phyloP scores from a whole-genome alignment of 2,329 filamentous ascomycete species.

The Arthrobotrys sphaeroides region DNA sequence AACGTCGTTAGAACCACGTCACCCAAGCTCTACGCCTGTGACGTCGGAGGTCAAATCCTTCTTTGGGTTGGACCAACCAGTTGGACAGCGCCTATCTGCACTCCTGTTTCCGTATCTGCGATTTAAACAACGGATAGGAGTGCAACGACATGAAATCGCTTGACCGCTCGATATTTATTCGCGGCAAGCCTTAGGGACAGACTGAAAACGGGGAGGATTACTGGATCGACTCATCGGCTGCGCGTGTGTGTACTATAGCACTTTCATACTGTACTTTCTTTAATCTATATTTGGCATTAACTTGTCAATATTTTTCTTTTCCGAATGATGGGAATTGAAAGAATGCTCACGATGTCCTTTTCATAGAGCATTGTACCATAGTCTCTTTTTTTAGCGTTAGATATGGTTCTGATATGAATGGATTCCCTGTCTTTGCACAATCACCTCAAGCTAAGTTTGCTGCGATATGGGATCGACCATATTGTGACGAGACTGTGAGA shows the following conservation, averaged over 20 bases:
- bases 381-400: conserved; percentile 8
- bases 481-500: too few relatives aligned
- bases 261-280: conserved; percentile 33
- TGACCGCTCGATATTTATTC: not conserved
- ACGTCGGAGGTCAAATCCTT: not conserved
- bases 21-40: conserved; percentile 25
- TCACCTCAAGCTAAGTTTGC: too few relatives aligned
- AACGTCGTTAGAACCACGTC: conserved; percentile 6
- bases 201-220: conserved; percentile 11
- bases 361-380: conserved; percentile 12
- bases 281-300: conserved; percentile 17
- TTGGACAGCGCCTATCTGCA: not conserved
- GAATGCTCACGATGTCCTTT: conserved; percentile 12
- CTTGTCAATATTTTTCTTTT: conserved; percentile 6
- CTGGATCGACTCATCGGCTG: conserved; percentile 10
- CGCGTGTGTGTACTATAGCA: conserved; percentile 23
- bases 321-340: conserved; percentile 14
- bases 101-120: conserved; percentile 1
- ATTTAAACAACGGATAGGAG: not conserved
- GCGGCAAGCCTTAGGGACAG: not conserved
- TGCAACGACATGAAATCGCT: not conserved
- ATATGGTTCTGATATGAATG: conserved; percentile 1
- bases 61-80: conserved; percentile 23
- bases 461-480: too few relatives aligned
- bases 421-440: not conserved